A percentile compares a stretch with the other conserved stretches of the same genome.
phyloP scores from a whole-genome alignment of 202 grass and related monocot genomes.

The Dendrocalamus latiflorus region DNA sequence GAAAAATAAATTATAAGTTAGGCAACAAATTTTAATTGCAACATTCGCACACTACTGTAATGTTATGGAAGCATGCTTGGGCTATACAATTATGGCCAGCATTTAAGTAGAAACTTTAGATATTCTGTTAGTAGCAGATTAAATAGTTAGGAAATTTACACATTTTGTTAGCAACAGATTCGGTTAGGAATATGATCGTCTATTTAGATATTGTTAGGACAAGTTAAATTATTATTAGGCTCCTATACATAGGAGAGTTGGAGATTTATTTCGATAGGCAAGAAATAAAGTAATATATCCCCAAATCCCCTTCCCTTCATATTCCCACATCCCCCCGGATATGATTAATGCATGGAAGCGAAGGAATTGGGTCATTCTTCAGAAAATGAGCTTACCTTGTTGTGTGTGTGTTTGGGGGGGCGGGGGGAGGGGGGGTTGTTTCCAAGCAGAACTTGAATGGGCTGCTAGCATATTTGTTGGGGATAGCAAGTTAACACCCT shows the following conservation, averaged over 20 bases:
- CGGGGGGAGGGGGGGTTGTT: too few relatives aligned
- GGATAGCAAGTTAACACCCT: not conserved
- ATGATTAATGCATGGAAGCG: not conserved
- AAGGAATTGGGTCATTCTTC: not conserved
- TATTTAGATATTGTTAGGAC: not conserved
- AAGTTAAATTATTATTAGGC: not conserved
- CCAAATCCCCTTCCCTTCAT: not conserved
- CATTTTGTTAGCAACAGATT: not conserved
- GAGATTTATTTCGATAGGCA: not conserved
- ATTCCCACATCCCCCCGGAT: not conserved
- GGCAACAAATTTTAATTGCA: not conserved
- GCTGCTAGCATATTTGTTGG: not conserved
- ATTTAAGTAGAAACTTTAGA: not conserved
- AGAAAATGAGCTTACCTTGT: not conserved
- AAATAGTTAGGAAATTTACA: not conserved
- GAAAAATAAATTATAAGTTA: conserved; percentile 2
- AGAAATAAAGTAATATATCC: conserved; percentile 4
- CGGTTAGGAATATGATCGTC: not conserved
- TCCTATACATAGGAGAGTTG: conserved; percentile 10
- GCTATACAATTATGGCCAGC: not conserved
- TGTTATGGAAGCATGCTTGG: conserved; percentile 1
- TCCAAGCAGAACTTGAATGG: too few relatives aligned
- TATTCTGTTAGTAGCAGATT: not conserved
- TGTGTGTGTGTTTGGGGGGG: too few relatives aligned
- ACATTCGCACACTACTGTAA: not conserved